Evolutionary conservation across 371 early-diverging fungal species (phyloP).

Genomic region (Mortierella sp.): DNA sequence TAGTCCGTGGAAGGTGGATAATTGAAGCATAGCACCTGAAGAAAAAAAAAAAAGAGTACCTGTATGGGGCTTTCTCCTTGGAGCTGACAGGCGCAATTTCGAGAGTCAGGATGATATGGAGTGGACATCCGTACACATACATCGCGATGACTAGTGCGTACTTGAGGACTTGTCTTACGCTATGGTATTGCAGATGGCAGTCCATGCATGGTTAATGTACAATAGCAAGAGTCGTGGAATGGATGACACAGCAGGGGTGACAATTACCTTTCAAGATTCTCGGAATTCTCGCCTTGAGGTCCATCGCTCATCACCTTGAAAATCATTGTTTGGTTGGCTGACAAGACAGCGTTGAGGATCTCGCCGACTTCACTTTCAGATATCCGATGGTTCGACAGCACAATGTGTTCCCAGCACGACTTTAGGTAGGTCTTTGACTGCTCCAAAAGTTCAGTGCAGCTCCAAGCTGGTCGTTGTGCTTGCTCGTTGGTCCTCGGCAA

Average conservation of each 20-base stretch:
- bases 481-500: background rate
- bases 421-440: constrained; percentile 17
- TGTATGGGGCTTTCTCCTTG: background rate
- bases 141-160: constrained; percentile 38
- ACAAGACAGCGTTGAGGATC: constrained; percentile 29
- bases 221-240: background rate
- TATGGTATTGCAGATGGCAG: background rate
- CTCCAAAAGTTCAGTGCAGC: constrained; percentile 6
- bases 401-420: constrained; percentile 27
- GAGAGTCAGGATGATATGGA: constrained; percentile 12
- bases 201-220: background rate
- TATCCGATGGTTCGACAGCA: constrained; percentile 11
- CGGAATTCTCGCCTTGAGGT: background rate
- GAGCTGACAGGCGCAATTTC: constrained; percentile 23
- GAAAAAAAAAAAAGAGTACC: background rate
- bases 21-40: too few relatives aligned
- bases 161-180: constrained; percentile 26
- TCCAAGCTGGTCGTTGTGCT: background rate
- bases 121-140: constrained; percentile 41
- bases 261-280: constrained; percentile 27
- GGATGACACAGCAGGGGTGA: background rate
- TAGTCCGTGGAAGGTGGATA: too few relatives aligned
- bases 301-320: constrained; percentile 5
- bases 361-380: constrained; percentile 18
- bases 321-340: constrained; percentile 20